Base-by-base conservation (phyloP, 2,329 filamentous ascomycete genomes). In the Zymoseptoria crescenta region DNA sequence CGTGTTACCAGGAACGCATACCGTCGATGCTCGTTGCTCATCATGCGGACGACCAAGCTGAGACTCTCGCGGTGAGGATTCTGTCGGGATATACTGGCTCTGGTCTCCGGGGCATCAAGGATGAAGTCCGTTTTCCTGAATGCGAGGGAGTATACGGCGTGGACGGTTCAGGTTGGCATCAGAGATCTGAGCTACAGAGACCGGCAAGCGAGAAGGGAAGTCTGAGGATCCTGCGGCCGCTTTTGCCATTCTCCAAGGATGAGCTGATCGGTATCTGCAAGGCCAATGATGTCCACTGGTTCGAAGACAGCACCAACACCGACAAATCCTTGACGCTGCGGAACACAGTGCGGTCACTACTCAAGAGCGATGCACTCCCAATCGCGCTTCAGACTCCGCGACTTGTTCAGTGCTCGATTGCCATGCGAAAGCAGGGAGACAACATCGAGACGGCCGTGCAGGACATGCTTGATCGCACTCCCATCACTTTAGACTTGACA, bases 41-140 rank as follows among this genome's bases (percentile, higher is more conserved):
- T 70, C 94, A 99, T 71, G 79, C 82, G 62, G 92, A 96, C 68
- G 94, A 99, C 68, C 90, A 94, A 69, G 88, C 91, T 58, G 94
- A 99, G 75, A 96, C 92, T 0, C 80, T 95, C 3, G 75, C 97
- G 54, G 88, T 91, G 85, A 83, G 94, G 49, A 74, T 97, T 41
- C 74, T 87, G 8, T 78, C 79, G 2, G 85, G 87, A 0, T 87
- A 90, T 67, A 77, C 82, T 2, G 82, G 83, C n/a, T 77, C 81
- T n/a, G 91, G 89, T 0, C 76, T 96, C 29, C 58, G 59, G 20
- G 70, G 69, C 6, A 69, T 72, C 8, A 59, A 56, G 54, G 9
- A 52, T 2, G 56, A 53, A 10, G 61, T 62, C 8, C 56, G 54
- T 8, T 91, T 96, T n/a, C 93, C 93, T 1, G 91, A 96, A 72